A percentile compares a stretch with the other conserved stretches of the same genome.
These are phyloP conservation scores for Eimeria maxima DNA, from an alignment of 169 alveolate genomes.

Conservation along the genomic window DNA sequence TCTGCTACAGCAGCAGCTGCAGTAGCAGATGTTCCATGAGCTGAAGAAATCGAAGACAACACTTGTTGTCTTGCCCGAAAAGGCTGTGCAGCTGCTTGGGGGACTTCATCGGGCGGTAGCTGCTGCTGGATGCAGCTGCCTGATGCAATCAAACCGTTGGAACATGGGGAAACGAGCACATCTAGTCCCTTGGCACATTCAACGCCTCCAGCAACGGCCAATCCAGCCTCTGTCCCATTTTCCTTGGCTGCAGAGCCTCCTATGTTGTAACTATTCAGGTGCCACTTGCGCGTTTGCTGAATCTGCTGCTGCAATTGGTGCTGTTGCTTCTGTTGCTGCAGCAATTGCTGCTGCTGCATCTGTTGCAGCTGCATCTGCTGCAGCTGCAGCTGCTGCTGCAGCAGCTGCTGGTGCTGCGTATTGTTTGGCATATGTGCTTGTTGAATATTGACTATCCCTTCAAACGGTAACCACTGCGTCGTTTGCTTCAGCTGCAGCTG, in stretches of 20 bases:
- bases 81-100: not conserved
- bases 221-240: not conserved
- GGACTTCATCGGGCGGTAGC: not conserved
- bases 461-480: not conserved
- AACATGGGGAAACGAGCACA: not conserved
- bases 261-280: not conserved
- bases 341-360: constrained; percentile 40
- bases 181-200: not conserved
- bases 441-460: not conserved
- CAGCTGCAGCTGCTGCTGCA: constrained; percentile 12
- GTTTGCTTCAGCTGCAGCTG: not conserved
- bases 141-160: not conserved
- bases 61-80: not conserved
- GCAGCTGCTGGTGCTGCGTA: constrained; percentile 40
- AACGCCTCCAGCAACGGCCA: not conserved
- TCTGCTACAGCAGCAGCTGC: not conserved
- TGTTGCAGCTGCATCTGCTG: constrained; percentile 25
- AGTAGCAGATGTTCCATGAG: not conserved
- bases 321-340: constrained; percentile 27
- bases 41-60: not conserved
- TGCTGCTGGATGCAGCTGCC: constrained; percentile 1
- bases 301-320: not conserved
- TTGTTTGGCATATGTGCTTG: not conserved
- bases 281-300: constrained; percentile 39
- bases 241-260: not conserved